These are phyloP conservation scores for Rostrohypoxylon terebratum DNA, from an alignment of 495 filamentous ascomycete genomes.

Conservation along the genomic window DNA sequence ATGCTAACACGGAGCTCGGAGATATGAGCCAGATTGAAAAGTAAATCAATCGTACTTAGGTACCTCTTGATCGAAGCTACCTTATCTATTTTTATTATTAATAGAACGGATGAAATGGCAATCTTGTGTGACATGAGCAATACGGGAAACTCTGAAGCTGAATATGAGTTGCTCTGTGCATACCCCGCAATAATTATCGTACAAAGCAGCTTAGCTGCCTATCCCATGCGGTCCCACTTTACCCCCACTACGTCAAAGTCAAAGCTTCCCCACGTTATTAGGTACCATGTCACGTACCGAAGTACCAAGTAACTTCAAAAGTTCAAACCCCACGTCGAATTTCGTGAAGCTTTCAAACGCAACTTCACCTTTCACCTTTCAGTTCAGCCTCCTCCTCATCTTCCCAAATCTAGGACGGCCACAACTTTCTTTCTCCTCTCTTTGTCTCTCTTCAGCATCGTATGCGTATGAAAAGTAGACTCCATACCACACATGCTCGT, in stretches of 20 bases:
- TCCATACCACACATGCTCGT: neutral
- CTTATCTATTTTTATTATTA: no score
- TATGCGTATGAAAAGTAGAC: no score
- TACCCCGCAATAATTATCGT: neutral
- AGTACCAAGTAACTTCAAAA: neutral
- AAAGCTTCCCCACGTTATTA: slow-evolving; percentile 27
- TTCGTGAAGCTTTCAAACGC: slow-evolving; percentile 12
- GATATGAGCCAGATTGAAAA: no score
- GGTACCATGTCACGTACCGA: slow-evolving; percentile 1
- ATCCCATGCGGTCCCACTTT: neutral
- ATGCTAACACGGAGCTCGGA: no score
- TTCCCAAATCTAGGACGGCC: neutral
- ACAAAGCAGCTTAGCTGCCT: neutral
- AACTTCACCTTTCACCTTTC: slow-evolving; percentile 2
- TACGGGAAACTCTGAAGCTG: neutral
- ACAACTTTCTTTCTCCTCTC: no score
- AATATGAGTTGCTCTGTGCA: neutral
- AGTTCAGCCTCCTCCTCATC: neutral
- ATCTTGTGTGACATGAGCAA: neutral
- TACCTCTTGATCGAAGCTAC: no score
- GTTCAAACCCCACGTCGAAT: slow-evolving; percentile 13
- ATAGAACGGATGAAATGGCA: no score
- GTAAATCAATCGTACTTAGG: no score
- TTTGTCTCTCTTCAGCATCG: neutral
- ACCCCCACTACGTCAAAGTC: slow-evolving; percentile 10